Evolutionary conservation across 331 rosid species (phyloP), one percentile per base, ranked within the genome.

Genomic region (Quercus tomentella): DNA sequence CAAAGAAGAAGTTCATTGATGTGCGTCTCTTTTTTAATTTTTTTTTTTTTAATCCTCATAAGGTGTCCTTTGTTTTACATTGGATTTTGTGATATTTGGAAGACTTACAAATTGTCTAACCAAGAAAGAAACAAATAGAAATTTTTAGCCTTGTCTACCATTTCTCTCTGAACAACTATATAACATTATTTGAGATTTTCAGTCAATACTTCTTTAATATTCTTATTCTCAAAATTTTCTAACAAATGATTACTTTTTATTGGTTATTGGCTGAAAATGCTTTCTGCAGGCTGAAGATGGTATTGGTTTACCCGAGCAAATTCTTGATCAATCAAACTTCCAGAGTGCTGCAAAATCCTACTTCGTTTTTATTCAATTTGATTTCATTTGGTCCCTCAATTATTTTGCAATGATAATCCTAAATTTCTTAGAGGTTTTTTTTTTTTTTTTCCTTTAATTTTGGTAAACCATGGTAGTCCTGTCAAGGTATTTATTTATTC

Each of bases 201-300:
- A 15, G 4, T 30, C 43, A 28, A 30, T 63, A 4, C 70, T 63
- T 26, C 41, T 28, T 28, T 63, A 63, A 31, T 25, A 25, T 61
- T 61, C 33, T 61, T 23, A 61, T 61, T 25, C 20, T 61, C 68
- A 25, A 5, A 28, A 15, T 6, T 20, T 33, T 33, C 15, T 33
- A 18, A 4, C 37, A 70, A 80, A 55, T 80, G 31, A 78, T 57
- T 80, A 60, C 77, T 60, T 72, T 49, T 78, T 37, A 37, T 37
- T 37, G 45, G 45, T 70, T 17, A 57, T 76, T 77, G 77, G 78
- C 82, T 79, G 80, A 82, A 74, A 79, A 63, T 80, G 62, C 72
- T 66, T 84, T 79, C 58, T 86, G 83, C 97, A 93, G 99, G 98
- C 98, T 74, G 97, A 96, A 84, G 98, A 96, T 74, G 99, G 98